phyloP scores from a whole-genome alignment of 805 yeast species.

The Myxozyma neotropica region DNA sequence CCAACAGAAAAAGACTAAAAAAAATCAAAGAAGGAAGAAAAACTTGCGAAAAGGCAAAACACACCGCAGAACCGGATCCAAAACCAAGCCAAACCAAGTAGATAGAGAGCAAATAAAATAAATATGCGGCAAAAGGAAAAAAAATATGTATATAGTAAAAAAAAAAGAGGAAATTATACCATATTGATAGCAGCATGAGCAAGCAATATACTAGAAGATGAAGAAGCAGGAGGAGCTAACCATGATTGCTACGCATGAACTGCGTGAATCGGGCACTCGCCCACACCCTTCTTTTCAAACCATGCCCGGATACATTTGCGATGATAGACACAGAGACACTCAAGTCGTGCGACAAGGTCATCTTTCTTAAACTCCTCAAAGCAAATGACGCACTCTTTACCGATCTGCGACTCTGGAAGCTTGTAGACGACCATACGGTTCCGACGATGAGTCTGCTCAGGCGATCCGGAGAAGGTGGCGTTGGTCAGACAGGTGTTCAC shows the following conservation, averaged over 20 bases:
- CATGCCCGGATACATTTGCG: constrained; percentile 87
- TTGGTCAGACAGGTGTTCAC: constrained; percentile 63
- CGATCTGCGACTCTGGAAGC: constrained; percentile 47
- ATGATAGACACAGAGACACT: constrained; percentile 93
- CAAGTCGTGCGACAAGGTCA: constrained; percentile 86
- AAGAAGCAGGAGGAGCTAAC: background rate
- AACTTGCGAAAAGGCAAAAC: no score
- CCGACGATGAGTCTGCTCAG: constrained; percentile 54
- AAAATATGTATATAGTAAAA: no score
- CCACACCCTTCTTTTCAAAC: constrained; percentile 83
- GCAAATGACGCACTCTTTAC: constrained; percentile 89
- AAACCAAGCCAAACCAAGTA: background rate
- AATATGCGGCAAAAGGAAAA: no score
- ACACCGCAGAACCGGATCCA: background rate
- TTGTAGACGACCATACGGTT: constrained; percentile 86
- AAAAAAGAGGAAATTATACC: background rate
- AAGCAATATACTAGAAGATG: background rate
- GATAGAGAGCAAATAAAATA: background rate
- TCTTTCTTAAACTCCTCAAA: constrained; percentile 85
- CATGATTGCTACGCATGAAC: constrained; percentile 41
- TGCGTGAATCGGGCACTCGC: constrained; percentile 85
- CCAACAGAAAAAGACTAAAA: background rate
- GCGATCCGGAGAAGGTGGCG: constrained; percentile 66
- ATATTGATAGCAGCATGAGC: background rate
- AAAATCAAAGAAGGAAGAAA: background rate